Base-by-base conservation (phyloP, 164 flowering plant genomes). In the Stephania yunnanensis region DNA sequence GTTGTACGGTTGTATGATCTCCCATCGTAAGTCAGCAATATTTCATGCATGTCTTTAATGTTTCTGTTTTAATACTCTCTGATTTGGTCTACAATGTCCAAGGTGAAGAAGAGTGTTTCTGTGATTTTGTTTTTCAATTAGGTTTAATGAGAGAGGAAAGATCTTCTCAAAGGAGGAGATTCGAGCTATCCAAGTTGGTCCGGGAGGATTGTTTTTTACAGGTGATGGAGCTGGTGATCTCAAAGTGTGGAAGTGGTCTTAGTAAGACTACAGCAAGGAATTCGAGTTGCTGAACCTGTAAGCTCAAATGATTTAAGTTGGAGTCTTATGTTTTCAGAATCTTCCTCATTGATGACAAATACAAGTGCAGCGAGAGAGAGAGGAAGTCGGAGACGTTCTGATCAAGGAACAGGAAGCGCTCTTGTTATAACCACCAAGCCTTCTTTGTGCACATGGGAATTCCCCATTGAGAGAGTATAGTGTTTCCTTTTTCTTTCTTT, bases 171-270 rank as follows among this genome's bases (percentile, higher is more conserved):
- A 85, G 77, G 81, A 88, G 73, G 97, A 92, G 74, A 82, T 90
- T n/a, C 85, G 94, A 13, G 84, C 94, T 22, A 88, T 93, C 66
- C 88, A 92, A 52, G 67, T 79, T n/a, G 98, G 96, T 30, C 98
- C 97, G 0, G 89, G 89, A 0, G 94, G 95, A 6, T 75, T 93
- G 20, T 91, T 95, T 73, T 93, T 95, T 58, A 93, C 97, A 7
- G 98, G 99, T 1, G 96, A 95, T 73, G 97, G 97, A 71, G 80
- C 87, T 8, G 98, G 99, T 29, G 86, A 84, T 72, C 83, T 95
- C 68, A 87, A 79, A 82, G 95, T 95, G 4, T 95, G 98, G 97
- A 85, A 86, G 52, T 89, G 89, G 90, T 55, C 74, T 20, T 70
- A 78, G 20, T 42, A n/a, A 69, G 42, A 36, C 42, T 36, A 36